Base-by-base conservation (phyloP, 768 basidiomycete genomes). In the Kwoniella sp. region DNA sequence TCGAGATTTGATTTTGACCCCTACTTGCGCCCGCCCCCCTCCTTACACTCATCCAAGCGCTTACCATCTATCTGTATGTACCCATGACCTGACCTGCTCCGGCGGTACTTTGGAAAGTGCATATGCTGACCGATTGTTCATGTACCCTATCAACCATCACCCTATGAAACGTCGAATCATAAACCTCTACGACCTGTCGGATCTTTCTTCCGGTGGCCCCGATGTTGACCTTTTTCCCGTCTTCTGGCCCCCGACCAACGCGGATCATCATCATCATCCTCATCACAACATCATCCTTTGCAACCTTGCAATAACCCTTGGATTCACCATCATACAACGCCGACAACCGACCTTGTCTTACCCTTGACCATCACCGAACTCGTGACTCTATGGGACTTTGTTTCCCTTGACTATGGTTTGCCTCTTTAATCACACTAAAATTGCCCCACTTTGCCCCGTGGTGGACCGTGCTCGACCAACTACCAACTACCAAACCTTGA, bases 171-270 rank as follows among this genome's bases (percentile, higher is more conserved):
- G 22, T 51, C 24, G 49, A 44, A 19, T 44, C 5, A 44, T 44
- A 6, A 15, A 44, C 17, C 17, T 44, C 10, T 44, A 17, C n/a
- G 2, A 33, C 30, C 30, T 53, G 49, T 25, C 27, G 49, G 27
- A 50, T 21, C 49, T 50, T 50, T 30, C 52, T 51, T 30, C 27
- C 29, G 52, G 29, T 30, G 27, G 52, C 52, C 52, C 52, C 52
- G 30, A 26, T 53, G 29, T 26, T 8, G 27, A 27, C 26, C 27
- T 53, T 19, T 24, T 33, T 30, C 37, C 19, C 25, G 47, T 44
- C 26, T 27, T 17, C 25, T 4, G 24, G 12, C 27, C n/a, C 29
- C 58, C 58, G 58, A 50, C 58, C 58, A 50, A 59, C 58, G 29
- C 58, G 58, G 58, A 59, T 59, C 48, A 44, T 44, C 40, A 19